Evolutionary conservation across 1,284 basidiomycete species (phyloP).

Genomic region (Athelia psychrophila): DNA sequence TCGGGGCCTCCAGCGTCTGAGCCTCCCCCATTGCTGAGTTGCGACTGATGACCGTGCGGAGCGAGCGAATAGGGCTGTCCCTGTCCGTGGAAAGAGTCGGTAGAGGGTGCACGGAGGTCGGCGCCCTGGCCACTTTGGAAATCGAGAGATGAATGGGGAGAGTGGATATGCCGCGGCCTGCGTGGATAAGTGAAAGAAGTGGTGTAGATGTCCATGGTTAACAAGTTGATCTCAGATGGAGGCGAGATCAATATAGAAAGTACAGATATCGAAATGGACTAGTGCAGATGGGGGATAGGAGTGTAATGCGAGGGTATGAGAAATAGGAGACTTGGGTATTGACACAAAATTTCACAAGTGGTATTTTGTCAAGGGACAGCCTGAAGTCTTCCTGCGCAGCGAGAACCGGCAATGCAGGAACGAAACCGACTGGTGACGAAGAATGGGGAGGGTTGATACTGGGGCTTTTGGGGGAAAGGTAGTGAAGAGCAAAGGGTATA

Average conservation of each 20-base stretch:
- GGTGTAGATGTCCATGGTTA: constrained; percentile 87
- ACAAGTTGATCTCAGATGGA: constrained; percentile 10
- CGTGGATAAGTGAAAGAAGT: constrained; percentile 88
- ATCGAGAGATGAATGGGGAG: constrained; percentile 62
- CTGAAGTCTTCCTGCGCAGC: constrained; percentile 25
- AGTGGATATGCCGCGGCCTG: constrained; percentile 64
- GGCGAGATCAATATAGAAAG: constrained; percentile 18
- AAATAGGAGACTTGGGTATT: constrained; percentile 40
- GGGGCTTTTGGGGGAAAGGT: too few species aligned
- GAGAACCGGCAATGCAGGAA: constrained; percentile 7
- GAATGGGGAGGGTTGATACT: too few species aligned
- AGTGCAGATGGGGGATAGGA: constrained; percentile 4
- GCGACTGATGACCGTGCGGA: constrained; percentile 41
- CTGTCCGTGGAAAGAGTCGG: constrained; percentile 17
- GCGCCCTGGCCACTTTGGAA: constrained; percentile 50
- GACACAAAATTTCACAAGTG: constrained; percentile 36
- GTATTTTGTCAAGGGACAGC: constrained; percentile 28
- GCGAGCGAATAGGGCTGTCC: constrained; percentile 34
- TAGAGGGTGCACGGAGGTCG: constrained; percentile 36
- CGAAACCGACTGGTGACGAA: too few species aligned
- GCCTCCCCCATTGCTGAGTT: constrained; percentile 33
- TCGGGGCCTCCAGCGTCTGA: constrained; percentile 50
- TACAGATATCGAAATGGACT: constrained; percentile 15
- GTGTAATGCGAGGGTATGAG: constrained; percentile 30
- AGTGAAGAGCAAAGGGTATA: too few species aligned